A percentile compares a stretch with the other conserved stretches of the same genome.
phyloP scores from a whole-genome alignment of 805 yeast species.

The Ogataea zsoltii region DNA sequence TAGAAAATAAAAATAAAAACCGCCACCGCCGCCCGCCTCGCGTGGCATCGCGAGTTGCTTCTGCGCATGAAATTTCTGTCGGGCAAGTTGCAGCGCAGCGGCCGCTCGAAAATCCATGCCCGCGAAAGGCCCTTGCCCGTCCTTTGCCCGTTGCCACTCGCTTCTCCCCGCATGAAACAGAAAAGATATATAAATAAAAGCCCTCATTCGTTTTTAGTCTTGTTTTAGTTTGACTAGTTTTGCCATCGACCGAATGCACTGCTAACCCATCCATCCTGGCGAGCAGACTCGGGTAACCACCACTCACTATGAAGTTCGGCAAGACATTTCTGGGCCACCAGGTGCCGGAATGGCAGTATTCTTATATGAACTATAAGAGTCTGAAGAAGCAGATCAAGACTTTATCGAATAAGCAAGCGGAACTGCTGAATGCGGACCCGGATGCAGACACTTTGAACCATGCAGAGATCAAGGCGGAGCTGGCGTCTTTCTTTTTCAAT shows the following conservation, averaged over 20 bases:
- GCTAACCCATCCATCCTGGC: background rate
- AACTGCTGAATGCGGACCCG: slow-evolving; percentile 26
- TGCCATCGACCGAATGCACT: slow-evolving; percentile 3
- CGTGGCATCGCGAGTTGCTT: too few relatives aligned
- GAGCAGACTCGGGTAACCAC: background rate
- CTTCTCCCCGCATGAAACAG: background rate
- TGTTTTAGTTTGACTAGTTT: background rate
- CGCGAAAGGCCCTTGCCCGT: background rate
- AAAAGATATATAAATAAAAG: background rate
- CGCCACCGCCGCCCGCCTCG: too few relatives aligned
- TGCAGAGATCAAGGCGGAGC: slow-evolving; percentile 43
- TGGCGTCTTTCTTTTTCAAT: slow-evolving; percentile 71
- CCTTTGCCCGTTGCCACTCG: background rate
- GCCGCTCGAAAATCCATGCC: background rate
- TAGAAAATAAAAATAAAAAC: too few relatives aligned
- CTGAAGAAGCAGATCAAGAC: slow-evolving; percentile 78
- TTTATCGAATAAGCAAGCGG: slow-evolving; percentile 47
- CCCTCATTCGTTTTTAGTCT: background rate
- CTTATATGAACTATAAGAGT: slow-evolving; percentile 82
- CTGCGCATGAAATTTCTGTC: too few relatives aligned
- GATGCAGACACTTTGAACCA: slow-evolving; percentile 39
- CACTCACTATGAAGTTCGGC: slow-evolving; percentile 71
- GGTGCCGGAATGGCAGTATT: slow-evolving; percentile 89
- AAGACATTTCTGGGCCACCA: slow-evolving; percentile 79
- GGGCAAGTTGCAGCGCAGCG: too few relatives aligned